Percentiles rank a stretch among this genome's conserved stretches.
phyloP scores from a whole-genome alignment of 148 eudicot genomes.

The Cornus suecica region DNA sequence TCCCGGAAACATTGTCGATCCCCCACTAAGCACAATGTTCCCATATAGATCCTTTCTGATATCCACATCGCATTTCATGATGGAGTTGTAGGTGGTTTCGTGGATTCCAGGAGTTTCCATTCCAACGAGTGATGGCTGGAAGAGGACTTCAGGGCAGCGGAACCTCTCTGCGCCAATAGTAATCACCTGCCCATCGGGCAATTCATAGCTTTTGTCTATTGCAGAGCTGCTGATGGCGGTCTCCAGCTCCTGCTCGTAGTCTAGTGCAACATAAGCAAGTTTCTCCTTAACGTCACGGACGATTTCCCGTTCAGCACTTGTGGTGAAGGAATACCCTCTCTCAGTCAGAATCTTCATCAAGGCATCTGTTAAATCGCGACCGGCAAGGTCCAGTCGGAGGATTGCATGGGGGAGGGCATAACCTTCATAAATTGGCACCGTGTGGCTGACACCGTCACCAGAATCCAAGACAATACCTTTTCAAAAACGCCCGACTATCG shows the following conservation, averaged over 20 bases:
- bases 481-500: neutral
- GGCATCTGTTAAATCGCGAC: constrained; percentile 24
- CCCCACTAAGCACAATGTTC: constrained; percentile 27
- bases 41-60: constrained; percentile 27
- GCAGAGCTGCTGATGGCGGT: neutral
- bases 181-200: constrained; percentile 22
- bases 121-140: neutral
- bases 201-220: neutral
- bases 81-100: constrained; percentile 19
- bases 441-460: constrained; percentile 26
- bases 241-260: neutral
- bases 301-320: constrained; percentile 4
- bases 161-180: constrained; percentile 23
- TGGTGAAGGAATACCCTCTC: neutral
- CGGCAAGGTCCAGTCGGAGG: constrained; percentile 23
- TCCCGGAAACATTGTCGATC: constrained; percentile 27
- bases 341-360: constrained; percentile 1
- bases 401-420: constrained; percentile 27
- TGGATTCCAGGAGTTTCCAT: constrained; percentile 1
- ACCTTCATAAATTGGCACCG: constrained; percentile 26
- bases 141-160: constrained; percentile 2
- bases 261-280: neutral
- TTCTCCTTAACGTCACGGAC: neutral
- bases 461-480: constrained; percentile 25
- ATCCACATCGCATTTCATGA: constrained; percentile 27